Percentiles rank a stretch among this genome's conserved stretches.
Evolutionary conservation across 306 rosid species (phyloP).

Genomic region (Acacia melanoxylon): DNA sequence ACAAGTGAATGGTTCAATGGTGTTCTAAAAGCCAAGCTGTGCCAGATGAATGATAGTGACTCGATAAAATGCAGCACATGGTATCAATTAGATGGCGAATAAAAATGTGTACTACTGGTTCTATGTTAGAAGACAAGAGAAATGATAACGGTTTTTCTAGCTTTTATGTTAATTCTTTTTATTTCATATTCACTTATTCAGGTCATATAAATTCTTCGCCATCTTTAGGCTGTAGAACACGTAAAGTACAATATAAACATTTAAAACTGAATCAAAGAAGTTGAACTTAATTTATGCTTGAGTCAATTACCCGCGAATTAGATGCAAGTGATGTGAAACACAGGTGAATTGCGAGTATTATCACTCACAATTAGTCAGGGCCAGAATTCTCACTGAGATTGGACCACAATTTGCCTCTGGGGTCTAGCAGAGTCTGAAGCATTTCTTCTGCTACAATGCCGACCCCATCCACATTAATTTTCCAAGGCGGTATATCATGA

Average conservation of each 20-base stretch:
- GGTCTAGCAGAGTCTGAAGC: not conserved
- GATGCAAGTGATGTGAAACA: not conserved
- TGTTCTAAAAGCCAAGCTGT: not conserved
- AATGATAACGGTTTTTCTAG: not conserved
- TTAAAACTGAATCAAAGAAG: not conserved
- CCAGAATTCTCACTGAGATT: not conserved
- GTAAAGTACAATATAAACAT: not conserved
- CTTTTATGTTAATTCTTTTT: not conserved
- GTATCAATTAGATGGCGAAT: not conserved
- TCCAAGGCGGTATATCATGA: not conserved
- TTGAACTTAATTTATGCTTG: not conserved
- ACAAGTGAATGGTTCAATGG: constrained; percentile 9
- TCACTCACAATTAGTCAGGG: not conserved
- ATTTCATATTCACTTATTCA: not conserved
- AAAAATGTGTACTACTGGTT: not conserved
- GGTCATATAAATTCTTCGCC: not conserved
- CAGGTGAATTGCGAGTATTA: not conserved
- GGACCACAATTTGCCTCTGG: not conserved
- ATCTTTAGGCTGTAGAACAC: not conserved
- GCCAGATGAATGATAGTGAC: constrained; percentile 31
- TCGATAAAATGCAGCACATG: constrained; percentile 41
- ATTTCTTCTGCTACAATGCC: not conserved
- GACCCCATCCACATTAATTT: not conserved
- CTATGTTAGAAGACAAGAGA: constrained; percentile 5
- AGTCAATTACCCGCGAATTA: not conserved